phyloP scores from a whole-genome alignment of 2,329 filamentous ascomycete species.

The Sphaerulina musiva region DNA sequence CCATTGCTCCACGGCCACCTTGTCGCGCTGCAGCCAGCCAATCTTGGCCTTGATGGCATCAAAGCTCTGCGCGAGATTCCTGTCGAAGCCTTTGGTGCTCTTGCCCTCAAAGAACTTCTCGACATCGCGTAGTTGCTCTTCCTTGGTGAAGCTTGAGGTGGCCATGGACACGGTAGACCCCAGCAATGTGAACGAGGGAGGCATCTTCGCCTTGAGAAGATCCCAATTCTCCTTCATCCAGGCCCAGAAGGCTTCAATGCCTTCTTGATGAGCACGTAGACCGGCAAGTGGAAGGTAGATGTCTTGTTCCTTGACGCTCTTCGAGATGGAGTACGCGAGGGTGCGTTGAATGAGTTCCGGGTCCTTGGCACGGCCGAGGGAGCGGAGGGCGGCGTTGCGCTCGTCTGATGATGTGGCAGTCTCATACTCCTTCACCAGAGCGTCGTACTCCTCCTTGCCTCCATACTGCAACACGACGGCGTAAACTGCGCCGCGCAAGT shows the following conservation, averaged over 20 bases:
- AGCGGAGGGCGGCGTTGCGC: constrained; percentile 82
- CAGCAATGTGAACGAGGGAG: constrained; percentile 79
- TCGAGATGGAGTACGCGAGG: constrained; percentile 65
- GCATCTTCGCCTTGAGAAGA: constrained; percentile 70
- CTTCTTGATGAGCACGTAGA: constrained; percentile 67
- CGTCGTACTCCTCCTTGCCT: constrained; percentile 78
- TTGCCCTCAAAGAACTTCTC: constrained; percentile 74
- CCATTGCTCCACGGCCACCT: constrained; percentile 68
- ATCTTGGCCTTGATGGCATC: constrained; percentile 81
- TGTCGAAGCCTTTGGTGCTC: constrained; percentile 82
- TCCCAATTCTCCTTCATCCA: constrained; percentile 90
- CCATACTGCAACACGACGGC: constrained; percentile 77
- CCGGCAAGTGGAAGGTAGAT: constrained; percentile 82
- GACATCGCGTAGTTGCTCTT: constrained; percentile 68
- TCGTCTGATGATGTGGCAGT: constrained; percentile 73
- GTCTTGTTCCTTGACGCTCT: constrained; percentile 88
- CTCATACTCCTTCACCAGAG: constrained; percentile 67
- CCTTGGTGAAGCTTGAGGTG: constrained; percentile 70
- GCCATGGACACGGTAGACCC: constrained; percentile 76
- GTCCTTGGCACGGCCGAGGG: constrained; percentile 69
- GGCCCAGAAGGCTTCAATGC: constrained; percentile 70
- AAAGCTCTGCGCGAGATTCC: constrained; percentile 80
- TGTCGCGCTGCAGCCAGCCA: constrained; percentile 71
- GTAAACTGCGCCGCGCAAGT: constrained; percentile 81
- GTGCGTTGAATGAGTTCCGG: constrained; percentile 76